Evolutionary conservation across 768 basidiomycete species (phyloP).

Genomic region (Pholiota molesta): DNA sequence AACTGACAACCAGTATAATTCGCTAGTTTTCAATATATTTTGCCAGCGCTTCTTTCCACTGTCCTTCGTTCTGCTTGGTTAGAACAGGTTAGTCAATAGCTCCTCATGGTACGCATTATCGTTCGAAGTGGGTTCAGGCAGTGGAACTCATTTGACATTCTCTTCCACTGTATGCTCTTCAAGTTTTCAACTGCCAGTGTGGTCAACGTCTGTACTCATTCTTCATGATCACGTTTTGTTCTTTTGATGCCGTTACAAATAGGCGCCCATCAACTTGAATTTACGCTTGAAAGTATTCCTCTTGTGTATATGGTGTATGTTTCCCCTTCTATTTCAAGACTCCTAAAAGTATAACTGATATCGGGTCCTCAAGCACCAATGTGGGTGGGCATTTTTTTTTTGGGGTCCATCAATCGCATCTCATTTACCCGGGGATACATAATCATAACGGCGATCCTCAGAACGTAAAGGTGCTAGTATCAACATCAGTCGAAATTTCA

Average conservation of each 20-base stretch:
- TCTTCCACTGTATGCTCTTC: constrained; percentile 56
- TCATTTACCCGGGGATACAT: constrained; percentile 4
- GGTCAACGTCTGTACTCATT: constrained; percentile 54
- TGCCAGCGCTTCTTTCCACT: constrained; percentile 55
- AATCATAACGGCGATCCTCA: constrained; percentile 1
- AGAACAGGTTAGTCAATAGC: constrained; percentile 37
- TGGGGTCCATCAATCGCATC: constrained; percentile 1
- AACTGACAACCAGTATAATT: not conserved
- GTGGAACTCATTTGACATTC: not conserved
- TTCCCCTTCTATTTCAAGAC: not conserved
- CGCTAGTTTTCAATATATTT: constrained; percentile 57
- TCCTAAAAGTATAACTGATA: not conserved
- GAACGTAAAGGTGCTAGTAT: constrained; percentile 19
- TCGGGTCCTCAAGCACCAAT: not conserved
- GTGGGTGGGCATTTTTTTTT: constrained; percentile 2
- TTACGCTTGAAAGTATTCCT: constrained; percentile 3
- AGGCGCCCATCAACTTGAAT: constrained; percentile 9
- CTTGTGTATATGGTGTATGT: not conserved
- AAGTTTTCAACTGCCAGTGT: constrained; percentile 78
- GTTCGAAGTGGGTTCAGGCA: not conserved
- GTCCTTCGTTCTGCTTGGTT: constrained; percentile 51
- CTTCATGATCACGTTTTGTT: not conserved
- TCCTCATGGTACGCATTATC: constrained; percentile 54
- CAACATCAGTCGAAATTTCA: not conserved
- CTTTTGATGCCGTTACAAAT: not conserved